phyloP scores from a whole-genome alignment of 1,284 basidiomycete species.

The Omphalotus olearius region DNA sequence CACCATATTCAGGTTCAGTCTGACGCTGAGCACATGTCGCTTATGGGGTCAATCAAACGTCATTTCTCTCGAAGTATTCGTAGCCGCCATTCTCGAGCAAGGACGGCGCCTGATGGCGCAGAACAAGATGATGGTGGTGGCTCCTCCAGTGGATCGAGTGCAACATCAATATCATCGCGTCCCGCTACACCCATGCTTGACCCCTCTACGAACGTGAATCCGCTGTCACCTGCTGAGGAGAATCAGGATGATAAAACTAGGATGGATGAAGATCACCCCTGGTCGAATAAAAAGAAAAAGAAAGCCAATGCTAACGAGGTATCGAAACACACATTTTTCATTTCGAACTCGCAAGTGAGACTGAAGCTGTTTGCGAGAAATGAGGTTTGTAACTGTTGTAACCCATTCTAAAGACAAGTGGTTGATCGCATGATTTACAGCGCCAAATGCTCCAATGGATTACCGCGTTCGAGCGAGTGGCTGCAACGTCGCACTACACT shows the following conservation, averaged over 20 bases:
- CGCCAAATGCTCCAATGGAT: conserved; percentile 99
- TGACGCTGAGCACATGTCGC: conserved; percentile 34
- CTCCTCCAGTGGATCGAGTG: conserved; percentile 27
- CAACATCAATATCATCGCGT: conserved; percentile 34
- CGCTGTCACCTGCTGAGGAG: conserved; percentile 29
- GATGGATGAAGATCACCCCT: conserved; percentile 19
- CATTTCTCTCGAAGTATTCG: conserved; percentile 46
- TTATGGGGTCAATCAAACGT: conserved; percentile 48
- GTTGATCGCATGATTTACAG: conserved; percentile 30
- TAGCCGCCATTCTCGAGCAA: conserved; percentile 17
- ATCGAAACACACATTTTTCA: conserved; percentile 92
- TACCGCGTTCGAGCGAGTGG: conserved; percentile 83
- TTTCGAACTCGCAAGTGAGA: conserved; percentile 87
- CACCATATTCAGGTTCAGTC: conserved; percentile 16
- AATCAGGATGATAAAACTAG: conserved; percentile 24
- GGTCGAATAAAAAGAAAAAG: conserved; percentile 35
- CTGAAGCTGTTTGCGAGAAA: conserved; percentile 88
- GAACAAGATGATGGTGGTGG: conserved; percentile 15
- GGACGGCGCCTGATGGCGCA: conserved; percentile 12
- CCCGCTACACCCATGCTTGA: conserved; percentile 57
- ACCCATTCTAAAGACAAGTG: neutral
- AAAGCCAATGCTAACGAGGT: conserved; percentile 50
- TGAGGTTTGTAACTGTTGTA: conserved; percentile 47
- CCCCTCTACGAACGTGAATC: conserved; percentile 69
- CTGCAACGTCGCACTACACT: conserved; percentile 76